Conservation (phyloP, 768 basidiomycete species). For the Dentipellis fragilis region DNA sequence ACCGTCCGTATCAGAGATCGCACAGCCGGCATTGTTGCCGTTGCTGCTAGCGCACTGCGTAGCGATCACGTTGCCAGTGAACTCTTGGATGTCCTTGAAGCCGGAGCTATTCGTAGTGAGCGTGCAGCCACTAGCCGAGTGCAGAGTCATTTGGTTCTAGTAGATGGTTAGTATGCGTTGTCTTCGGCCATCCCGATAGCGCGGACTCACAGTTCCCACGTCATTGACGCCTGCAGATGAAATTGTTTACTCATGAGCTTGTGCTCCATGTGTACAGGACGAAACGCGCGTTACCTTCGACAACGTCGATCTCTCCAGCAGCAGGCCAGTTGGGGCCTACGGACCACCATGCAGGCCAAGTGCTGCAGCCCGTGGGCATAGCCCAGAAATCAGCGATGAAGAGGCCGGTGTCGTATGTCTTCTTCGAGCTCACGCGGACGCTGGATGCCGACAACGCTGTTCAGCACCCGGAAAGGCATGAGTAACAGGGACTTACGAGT, state of each 20-base stretch:
- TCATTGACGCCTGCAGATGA: not conserved
- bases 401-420: constrained; percentile 19
- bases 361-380: constrained; percentile 21
- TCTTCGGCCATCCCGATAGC: too few relatives aligned
- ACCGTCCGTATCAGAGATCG: not conserved
- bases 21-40: constrained; percentile 1
- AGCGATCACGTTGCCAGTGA: not conserved
- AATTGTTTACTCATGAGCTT: not conserved
- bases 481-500: constrained; percentile 3
- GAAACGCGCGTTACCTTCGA: constrained; percentile 9
- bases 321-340: constrained; percentile 18
- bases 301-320: constrained; percentile 27
- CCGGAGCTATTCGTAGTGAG: not conserved
- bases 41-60: not conserved
- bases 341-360: constrained; percentile 22
- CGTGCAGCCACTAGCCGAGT: not conserved
- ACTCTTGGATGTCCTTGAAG: not conserved
- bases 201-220: not conserved
- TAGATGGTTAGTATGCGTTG: too few relatives aligned
- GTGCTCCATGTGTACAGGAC: not conserved
- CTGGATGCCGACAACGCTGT: constrained; percentile 3
- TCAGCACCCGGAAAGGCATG: not conserved
- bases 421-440: constrained; percentile 20
- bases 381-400: constrained; percentile 21
- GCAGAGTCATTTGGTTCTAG: constrained; percentile 4